Base-by-base conservation (phyloP, 176 grass and related monocot species). In the Pontederia paniculata region DNA sequence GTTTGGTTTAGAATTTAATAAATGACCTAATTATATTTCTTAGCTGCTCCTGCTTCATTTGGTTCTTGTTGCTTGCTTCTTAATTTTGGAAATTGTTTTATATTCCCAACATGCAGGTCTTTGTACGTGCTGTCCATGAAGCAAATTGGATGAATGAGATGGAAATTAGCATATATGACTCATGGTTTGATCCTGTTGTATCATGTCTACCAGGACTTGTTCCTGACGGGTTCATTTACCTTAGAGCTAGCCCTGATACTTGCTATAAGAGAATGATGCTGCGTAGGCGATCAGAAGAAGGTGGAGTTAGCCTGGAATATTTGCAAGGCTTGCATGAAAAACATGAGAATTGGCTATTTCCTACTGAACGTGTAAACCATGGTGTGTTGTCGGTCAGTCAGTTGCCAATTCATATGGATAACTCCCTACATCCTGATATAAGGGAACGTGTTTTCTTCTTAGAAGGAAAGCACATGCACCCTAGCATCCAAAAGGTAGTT, bases 141-240 rank as follows among this genome's bases (percentile, higher is more conserved):
- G 94, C 94, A 49, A 98, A 98, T 14, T 98, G 94, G 94, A 98
- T 98, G 94, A 91, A 84, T 82, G 86, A 88, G 67, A 93, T 93
- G 94, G 94, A 98, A 66, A 98, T 98, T 55, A 88, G 80, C 75
- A 98, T 98, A 21, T 98, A 98, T 9, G 94, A 98, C 54, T 88
- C 94, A 8, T 98, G 94, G 94, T 98, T 98, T 56, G 94, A 98
- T 79, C 87, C 87, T 0, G 87, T 98, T 66, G 87, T 98, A 2
- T 85, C 94, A 55, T 85, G 76, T 1, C 74, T 98, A 50, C 94
- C 94, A 52, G 94, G 83, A 46, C 87, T 98, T 44, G 77, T 98
- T 48, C 94, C 94, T 51, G 94, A 98, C 48, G 87, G 80, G 18
- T 98, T 98, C 80, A 98, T 98, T 60, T 98, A 98, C 72, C 58